Conservation (phyloP, 352 stramenopile genomes). For the Salisapilia sapeloensis region DNA sequence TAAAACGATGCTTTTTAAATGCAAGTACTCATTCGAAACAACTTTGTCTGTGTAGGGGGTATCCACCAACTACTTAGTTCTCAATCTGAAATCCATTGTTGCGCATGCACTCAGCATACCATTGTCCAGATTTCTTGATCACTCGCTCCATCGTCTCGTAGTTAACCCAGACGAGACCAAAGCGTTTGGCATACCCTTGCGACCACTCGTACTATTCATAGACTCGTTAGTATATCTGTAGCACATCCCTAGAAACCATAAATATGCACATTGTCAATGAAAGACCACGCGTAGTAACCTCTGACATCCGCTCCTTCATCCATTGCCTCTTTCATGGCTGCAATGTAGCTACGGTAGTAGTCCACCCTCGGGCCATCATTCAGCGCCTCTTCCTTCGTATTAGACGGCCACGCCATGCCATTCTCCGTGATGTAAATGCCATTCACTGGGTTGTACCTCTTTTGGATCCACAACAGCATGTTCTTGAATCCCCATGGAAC, state of each 20-base stretch:
- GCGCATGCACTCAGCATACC: conserved; percentile 2
- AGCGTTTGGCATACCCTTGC: too few relatives aligned
- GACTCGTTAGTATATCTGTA: too few relatives aligned
- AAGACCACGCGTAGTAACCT: conserved; percentile 74
- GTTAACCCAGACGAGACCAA: conserved; percentile 5
- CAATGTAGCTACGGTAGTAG: conserved; percentile 41
- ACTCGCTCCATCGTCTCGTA: conserved; percentile 6
- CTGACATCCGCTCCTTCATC: conserved; percentile 3
- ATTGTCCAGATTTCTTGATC: conserved; percentile 4
- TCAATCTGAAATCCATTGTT: conserved; percentile 1
- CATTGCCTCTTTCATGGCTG: conserved; percentile 13
- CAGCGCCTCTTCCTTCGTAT: conserved; percentile 17
- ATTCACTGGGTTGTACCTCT: conserved; percentile 27
- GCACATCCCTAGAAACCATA: too few relatives aligned
- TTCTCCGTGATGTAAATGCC: conserved; percentile 77
- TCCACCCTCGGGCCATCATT: conserved; percentile 21
- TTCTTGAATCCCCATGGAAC: conserved; percentile 36
- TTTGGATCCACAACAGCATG: conserved; percentile 43
- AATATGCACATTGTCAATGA: conserved; percentile 84
- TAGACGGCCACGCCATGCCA: conserved; percentile 16
- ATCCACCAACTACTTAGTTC: too few relatives aligned
- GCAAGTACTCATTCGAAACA: too few relatives aligned
- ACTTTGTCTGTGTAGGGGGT: too few relatives aligned
- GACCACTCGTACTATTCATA: conserved; percentile 83
- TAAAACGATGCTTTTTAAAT: too few relatives aligned